Percentiles rank a stretch among this genome's conserved stretches.
Conservation (phyloP, 768 basidiomycete species). For the Amanita rimosa region DNA sequence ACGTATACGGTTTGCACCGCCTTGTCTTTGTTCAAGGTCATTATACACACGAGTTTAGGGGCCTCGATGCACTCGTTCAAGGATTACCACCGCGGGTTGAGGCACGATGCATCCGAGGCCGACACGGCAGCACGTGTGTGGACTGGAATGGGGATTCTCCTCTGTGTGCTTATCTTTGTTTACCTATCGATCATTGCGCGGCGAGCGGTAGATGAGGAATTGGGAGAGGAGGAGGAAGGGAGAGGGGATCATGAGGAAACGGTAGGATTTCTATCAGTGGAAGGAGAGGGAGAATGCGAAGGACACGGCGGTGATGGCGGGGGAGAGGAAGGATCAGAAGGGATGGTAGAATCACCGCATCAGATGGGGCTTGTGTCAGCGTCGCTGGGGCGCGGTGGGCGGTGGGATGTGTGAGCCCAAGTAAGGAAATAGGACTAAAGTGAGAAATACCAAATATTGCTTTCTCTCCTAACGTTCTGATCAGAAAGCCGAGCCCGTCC, state of each 20-base stretch:
- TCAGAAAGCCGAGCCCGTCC: slow-evolving; percentile 2
- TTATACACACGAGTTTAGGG: slow-evolving; percentile 84
- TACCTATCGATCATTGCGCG: slow-evolving; percentile 79
- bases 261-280: slow-evolving; percentile 37
- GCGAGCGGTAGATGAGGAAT: slow-evolving; percentile 40
- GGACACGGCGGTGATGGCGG: slow-evolving; percentile 3
- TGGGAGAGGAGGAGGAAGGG: slow-evolving; percentile 24
- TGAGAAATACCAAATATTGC: too few species aligned
- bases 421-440: too few species aligned
- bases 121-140: slow-evolving; percentile 43
- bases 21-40: slow-evolving; percentile 79
- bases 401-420: too few species aligned
- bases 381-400: slow-evolving; percentile 7
- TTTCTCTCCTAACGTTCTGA: too few species aligned
- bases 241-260: slow-evolving; percentile 34
- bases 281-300: slow-evolving; percentile 22
- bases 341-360: slow-evolving; percentile 39
- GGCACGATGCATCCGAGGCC: slow-evolving; percentile 25
- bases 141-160: slow-evolving; percentile 56
- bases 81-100: slow-evolving; percentile 35
- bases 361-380: slow-evolving; percentile 17
- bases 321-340: slow-evolving; percentile 10
- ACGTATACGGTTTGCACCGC: slow-evolving; percentile 77
- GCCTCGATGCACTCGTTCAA: slow-evolving; percentile 79
- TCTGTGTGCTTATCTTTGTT: slow-evolving; percentile 66